These are phyloP conservation scores for Mycena haematopus DNA, from an alignment of 768 basidiomycete species.

Conservation along the genomic window DNA sequence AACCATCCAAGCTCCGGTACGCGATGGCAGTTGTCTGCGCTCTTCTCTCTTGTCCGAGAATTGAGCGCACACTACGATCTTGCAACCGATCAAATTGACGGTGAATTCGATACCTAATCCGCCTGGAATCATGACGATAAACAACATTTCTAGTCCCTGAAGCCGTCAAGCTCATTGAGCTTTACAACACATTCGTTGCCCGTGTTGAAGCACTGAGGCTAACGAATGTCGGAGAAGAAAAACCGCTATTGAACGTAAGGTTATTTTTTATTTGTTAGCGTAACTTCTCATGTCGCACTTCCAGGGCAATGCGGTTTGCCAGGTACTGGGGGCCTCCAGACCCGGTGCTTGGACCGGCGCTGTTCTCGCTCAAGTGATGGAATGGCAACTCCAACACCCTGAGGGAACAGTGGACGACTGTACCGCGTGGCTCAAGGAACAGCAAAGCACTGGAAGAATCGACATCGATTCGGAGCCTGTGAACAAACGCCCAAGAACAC, in stretches of 20 bases:
- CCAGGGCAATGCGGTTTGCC: conserved; percentile 75
- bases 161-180: conserved; percentile 55
- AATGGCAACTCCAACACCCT: conserved; percentile 89
- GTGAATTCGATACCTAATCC: conserved; percentile 35
- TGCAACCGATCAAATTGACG: conserved; percentile 46
- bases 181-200: conserved; percentile 70
- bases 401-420: conserved; percentile 70
- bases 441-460: conserved; percentile 56
- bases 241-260: conserved; percentile 81
- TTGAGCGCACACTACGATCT: conserved; percentile 60
- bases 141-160: conserved; percentile 43
- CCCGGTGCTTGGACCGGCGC: conserved; percentile 76
- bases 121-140: neutral
- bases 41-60: conserved; percentile 81
- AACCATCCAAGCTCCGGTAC: conserved; percentile 64
- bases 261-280: conserved; percentile 1
- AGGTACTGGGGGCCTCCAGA: conserved; percentile 55
- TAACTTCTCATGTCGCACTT: conserved; percentile 17
- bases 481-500: conserved; percentile 48
- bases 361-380: conserved; percentile 68
- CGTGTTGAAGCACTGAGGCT: conserved; percentile 70
- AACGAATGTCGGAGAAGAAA: conserved; percentile 65
- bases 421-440: conserved; percentile 67
- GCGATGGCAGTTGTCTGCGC: conserved; percentile 72
- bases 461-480: conserved; percentile 39